These are phyloP conservation scores for Silene conica DNA, from an alignment of 148 eudicot genomes.

Conservation along the genomic window DNA sequence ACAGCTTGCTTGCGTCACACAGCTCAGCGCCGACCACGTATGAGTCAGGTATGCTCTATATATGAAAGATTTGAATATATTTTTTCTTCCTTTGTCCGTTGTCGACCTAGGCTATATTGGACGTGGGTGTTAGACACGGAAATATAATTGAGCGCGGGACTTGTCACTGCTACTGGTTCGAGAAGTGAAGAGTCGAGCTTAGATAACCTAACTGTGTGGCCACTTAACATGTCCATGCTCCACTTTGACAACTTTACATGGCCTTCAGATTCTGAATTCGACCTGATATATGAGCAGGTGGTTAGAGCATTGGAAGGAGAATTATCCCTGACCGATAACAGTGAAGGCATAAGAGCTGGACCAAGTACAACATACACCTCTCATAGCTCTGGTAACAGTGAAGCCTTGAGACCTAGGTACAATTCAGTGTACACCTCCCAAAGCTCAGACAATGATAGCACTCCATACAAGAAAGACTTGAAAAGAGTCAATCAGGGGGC, in stretches of 20 bases:
- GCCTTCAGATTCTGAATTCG: neutral
- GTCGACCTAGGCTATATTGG: no score
- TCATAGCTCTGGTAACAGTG: conserved; percentile 18
- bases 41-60: conserved; percentile 70
- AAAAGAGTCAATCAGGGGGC: conserved; percentile 62
- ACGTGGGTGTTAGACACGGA: no score
- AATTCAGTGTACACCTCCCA: neutral
- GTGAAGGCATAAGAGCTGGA: conserved; percentile 66
- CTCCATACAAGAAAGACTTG: conserved; percentile 81
- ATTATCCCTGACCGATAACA: conserved; percentile 71
- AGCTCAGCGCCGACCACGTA: conserved; percentile 71
- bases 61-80: no score
- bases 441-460: conserved; percentile 74
- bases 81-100: no score
- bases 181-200: no score
- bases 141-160: no score
- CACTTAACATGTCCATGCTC: no score
- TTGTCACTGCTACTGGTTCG: no score
- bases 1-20: conserved; percentile 94
- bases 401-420: neutral
- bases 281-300: conserved; percentile 44
- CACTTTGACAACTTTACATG: no score
- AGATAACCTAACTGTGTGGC: neutral
- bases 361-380: conserved; percentile 67
- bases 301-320: conserved; percentile 93